Evolutionary conservation across 805 yeast genomes (phyloP), one percentile per base, ranked within the genome.

Genomic region (Wickerhamiella hasegawae): DNA sequence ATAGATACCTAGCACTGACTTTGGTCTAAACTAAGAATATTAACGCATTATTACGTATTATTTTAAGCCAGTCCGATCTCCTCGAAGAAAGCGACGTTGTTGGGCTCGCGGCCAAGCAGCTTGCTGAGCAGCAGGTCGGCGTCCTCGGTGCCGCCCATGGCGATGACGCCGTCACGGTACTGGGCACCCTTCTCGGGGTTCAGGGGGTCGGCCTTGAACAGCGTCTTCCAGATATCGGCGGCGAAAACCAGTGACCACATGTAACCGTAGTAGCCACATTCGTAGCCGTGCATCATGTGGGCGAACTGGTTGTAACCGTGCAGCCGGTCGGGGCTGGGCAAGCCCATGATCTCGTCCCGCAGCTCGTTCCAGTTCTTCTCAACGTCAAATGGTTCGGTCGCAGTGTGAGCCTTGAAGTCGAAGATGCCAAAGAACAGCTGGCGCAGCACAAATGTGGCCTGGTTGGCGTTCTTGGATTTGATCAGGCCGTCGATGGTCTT

Each of bases 171-270:
- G 48, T 77, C 79, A 52, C 92, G 69, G 55, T 82, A 82, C 40
- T 65, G 60, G 20, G 69, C 55, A 34, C 94, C 94, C 34, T 58
- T 63, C 14, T 53, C 52, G 16, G 69, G 60, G 49, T 73, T 69
- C 68, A 78, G 64, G 30, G 92, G 90, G 52, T 77, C 71, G 1
- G 58, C 47, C 39, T 70, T 68, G 63, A 82, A 82, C 48, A 69
- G 67, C 4, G 80, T 58, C 53, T 78, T 73, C 59, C 69, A 82
- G 51, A 82, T 78, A 54, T 82, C 94, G 5, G 81, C 69, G 1
- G 93, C 90, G 61, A 75, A 82, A 12, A 80, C 93, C 48, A 74
- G 75, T 2, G 92, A 78, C 75, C 83, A 82, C 59, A 81, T 57
- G 54, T 82, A 82, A 2, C 93, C 93, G 47, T 82, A 82, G 57